phyloP scores from a whole-genome alignment of 495 filamentous ascomycete species.

The Chlorociboria aeruginascens region DNA sequence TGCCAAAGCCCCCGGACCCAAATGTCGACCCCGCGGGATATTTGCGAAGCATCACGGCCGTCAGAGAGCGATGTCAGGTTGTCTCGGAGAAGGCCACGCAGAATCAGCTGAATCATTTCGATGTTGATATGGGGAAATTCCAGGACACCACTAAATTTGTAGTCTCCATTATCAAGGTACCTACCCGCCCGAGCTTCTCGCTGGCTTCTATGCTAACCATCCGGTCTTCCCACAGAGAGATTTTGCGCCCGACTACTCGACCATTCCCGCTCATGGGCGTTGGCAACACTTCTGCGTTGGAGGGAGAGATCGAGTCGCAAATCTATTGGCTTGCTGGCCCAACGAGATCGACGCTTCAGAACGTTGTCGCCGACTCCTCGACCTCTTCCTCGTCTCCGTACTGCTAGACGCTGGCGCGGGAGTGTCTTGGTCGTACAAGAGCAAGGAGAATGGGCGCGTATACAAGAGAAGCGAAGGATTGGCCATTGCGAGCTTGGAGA shows the following conservation, averaged over 20 bases:
- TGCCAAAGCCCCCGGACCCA: constrained; percentile 82
- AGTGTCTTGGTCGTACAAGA: constrained; percentile 77
- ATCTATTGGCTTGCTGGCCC: constrained; percentile 58
- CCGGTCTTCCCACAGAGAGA: constrained; percentile 11
- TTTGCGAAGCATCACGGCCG: constrained; percentile 78
- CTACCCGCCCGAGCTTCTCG: background rate
- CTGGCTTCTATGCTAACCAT: background rate
- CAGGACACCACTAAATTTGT: constrained; percentile 82
- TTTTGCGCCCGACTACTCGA: constrained; percentile 20
- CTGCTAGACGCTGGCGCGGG: constrained; percentile 82
- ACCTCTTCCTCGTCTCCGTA: constrained; percentile 84
- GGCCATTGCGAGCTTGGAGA: constrained; percentile 88
- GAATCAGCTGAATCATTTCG: constrained; percentile 79
- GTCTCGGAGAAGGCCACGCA: constrained; percentile 65
- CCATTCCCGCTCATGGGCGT: constrained; percentile 75
- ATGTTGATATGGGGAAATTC: constrained; percentile 84
- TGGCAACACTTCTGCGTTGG: constrained; percentile 89
- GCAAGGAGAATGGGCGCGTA: constrained; percentile 73
- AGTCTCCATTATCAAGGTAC: constrained; percentile 91
- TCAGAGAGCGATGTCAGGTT: constrained; percentile 64
- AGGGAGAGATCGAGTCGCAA: constrained; percentile 59
- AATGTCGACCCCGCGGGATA: constrained; percentile 84
- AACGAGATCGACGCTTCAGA: constrained; percentile 44
- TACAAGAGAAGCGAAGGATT: constrained; percentile 86
- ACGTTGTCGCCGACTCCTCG: constrained; percentile 63